A percentile compares a stretch with the other conserved stretches of the same genome.
phyloP scores from a whole-genome alignment of 257 asterid species.

The Petunia secreta region DNA sequence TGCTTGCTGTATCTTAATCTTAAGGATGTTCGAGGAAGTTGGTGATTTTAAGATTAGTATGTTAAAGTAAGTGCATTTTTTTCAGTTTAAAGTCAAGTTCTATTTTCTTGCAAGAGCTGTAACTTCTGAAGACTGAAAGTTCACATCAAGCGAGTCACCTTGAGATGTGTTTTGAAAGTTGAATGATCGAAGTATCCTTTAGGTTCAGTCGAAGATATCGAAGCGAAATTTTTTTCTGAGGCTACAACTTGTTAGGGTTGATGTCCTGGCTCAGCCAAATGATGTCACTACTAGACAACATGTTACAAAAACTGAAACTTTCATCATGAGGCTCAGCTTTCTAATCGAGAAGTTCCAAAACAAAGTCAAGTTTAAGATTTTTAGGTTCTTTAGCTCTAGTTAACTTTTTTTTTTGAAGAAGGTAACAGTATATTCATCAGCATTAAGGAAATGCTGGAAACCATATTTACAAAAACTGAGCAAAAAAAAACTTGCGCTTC shows the following conservation, averaged over 20 bases:
- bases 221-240: neutral
- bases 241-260: neutral
- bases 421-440: too few species aligned
- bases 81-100: neutral
- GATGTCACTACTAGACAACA: neutral
- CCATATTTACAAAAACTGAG: too few species aligned
- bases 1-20: too few species aligned
- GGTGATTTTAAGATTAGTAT: neutral
- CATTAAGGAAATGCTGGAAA: too few species aligned
- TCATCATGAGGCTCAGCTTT: neutral
- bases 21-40: too few species aligned
- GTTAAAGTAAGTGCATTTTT: neutral
- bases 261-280: neutral
- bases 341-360: neutral
- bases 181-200: too few species aligned
- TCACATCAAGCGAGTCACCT: neutral
- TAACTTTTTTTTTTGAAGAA: neutral
- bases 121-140: too few species aligned
- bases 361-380: neutral
- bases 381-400: neutral
- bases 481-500: too few species aligned
- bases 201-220: too few species aligned
- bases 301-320: neutral
- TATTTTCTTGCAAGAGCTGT: neutral
- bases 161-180: neutral